phyloP scores from a whole-genome alignment of 2,329 filamentous ascomycete genomes.

The Ceratocystis cubensis region DNA sequence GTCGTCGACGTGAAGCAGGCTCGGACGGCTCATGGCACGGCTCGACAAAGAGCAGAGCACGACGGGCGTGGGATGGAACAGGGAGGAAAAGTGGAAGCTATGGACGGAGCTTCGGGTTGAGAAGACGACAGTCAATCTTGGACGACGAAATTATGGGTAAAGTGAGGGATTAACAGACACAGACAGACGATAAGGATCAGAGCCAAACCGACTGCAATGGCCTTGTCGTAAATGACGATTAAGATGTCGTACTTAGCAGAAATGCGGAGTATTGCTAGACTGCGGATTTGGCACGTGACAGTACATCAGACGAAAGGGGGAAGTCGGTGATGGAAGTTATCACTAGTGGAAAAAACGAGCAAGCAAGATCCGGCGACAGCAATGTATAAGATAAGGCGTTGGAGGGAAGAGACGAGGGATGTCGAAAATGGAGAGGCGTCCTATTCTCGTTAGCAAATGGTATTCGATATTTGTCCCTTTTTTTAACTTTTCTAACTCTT shows the following conservation, averaged over 20 bases:
- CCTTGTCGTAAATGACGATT: neutral
- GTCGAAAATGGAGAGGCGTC: no score
- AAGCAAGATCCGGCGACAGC: neutral
- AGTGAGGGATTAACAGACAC: no score
- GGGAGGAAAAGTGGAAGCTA: neutral
- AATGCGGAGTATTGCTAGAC: neutral
- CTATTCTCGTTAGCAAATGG: neutral
- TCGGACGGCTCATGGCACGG: conserved; percentile 15
- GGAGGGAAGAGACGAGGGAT: no score
- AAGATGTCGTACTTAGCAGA: neutral
- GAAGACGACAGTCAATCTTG: no score
- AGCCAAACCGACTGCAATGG: neutral
- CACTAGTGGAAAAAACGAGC: neutral
- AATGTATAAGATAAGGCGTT: no score
- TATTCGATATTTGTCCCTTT: neutral
- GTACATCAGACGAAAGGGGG: neutral
- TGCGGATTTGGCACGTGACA: conserved; percentile 8
- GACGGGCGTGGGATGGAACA: neutral
- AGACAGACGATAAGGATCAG: no score
- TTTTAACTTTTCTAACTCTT: neutral
- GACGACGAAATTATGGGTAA: no score
- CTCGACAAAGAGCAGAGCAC: neutral
- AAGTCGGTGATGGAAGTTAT: neutral
- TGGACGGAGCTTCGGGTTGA: no score
- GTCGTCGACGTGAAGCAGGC: conserved; percentile 14